Evolutionary conservation across 768 basidiomycete genomes (phyloP).

Genomic region (Rhodotorula toruloides): DNA sequence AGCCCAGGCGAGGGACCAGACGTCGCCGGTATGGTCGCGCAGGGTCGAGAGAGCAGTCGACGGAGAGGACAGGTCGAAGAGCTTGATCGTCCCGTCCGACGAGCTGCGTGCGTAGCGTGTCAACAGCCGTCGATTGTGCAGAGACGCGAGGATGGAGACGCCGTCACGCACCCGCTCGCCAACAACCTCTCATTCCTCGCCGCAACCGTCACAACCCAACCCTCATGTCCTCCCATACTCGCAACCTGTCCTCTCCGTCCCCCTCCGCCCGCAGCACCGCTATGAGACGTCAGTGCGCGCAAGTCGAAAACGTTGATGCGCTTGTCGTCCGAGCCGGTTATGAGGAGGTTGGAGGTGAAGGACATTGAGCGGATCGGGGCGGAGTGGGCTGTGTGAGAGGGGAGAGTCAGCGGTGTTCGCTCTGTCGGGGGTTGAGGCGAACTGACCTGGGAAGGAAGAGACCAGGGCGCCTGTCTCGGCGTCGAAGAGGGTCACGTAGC

Average conservation of each 20-base stretch:
- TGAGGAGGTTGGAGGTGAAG: constrained; percentile 37
- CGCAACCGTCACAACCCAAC: constrained; percentile 32
- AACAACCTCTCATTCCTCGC: constrained; percentile 33
- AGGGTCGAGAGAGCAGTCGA: constrained; percentile 34
- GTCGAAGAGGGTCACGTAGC: constrained; percentile 36
- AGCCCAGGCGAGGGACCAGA: constrained; percentile 36
- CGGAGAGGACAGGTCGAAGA: constrained; percentile 33
- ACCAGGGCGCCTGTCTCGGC: constrained; percentile 25
- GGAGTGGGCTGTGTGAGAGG: constrained; percentile 20
- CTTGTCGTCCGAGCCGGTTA: constrained; percentile 39
- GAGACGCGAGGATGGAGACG: not conserved
- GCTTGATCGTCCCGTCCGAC: constrained; percentile 38
- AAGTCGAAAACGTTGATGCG: constrained; percentile 40
- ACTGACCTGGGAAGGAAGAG: constrained; percentile 36
- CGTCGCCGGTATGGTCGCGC: constrained; percentile 34
- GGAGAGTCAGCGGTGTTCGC: not conserved
- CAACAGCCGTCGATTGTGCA: not conserved
- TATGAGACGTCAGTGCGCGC: constrained; percentile 17
- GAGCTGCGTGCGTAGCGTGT: constrained; percentile 7
- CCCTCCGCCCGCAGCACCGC: constrained; percentile 7
- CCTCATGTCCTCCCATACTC: constrained; percentile 36
- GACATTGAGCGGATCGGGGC: constrained; percentile 35
- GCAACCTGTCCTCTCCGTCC: constrained; percentile 33
- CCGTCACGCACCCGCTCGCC: constrained; percentile 28
- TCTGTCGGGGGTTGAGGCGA: no score